Percentiles rank a stretch among this genome's conserved stretches.
Conservation (phyloP, 371 early-diverging fungal genomes). For the Syncephalastrum contaminatum region DNA sequence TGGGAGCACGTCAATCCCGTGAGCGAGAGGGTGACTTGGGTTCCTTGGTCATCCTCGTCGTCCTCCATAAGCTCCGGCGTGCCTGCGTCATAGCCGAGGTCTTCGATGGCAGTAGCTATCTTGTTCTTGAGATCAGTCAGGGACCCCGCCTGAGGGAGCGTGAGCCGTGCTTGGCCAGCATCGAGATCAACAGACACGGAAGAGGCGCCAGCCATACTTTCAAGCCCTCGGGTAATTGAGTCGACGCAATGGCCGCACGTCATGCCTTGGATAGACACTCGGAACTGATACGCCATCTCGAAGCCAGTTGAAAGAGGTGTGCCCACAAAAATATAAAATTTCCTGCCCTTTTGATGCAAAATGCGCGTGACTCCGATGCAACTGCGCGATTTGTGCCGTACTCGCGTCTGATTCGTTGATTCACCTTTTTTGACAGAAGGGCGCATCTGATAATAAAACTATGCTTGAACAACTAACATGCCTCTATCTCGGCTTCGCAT, state of each 20-base stretch:
- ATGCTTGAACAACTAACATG: no score
- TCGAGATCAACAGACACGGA: constrained; percentile 26
- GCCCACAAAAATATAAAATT: no score
- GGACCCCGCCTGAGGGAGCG: background rate
- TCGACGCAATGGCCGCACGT: constrained; percentile 36
- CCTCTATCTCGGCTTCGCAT: no score
- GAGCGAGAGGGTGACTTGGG: constrained; percentile 38
- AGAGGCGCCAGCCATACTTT: constrained; percentile 15
- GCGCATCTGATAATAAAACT: no score
- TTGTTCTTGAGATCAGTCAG: constrained; percentile 11
- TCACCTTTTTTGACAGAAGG: no score
- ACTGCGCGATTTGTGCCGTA: no score
- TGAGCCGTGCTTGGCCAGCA: constrained; percentile 14
- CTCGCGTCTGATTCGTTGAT: no score
- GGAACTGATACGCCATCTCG: constrained; percentile 1
- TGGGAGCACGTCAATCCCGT: constrained; percentile 87
- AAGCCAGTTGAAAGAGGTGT: no score
- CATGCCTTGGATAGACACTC: constrained; percentile 27
- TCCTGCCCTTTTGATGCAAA: no score
- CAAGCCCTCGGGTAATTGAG: constrained; percentile 22
- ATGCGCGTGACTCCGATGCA: no score
- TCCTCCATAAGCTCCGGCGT: background rate
- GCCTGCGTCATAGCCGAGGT: constrained; percentile 35
- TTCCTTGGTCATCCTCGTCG: background rate
- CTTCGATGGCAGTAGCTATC: constrained; percentile 25